phyloP scores from a whole-genome alignment of 164 flowering plant species.

The Cinnamomum chago region DNA sequence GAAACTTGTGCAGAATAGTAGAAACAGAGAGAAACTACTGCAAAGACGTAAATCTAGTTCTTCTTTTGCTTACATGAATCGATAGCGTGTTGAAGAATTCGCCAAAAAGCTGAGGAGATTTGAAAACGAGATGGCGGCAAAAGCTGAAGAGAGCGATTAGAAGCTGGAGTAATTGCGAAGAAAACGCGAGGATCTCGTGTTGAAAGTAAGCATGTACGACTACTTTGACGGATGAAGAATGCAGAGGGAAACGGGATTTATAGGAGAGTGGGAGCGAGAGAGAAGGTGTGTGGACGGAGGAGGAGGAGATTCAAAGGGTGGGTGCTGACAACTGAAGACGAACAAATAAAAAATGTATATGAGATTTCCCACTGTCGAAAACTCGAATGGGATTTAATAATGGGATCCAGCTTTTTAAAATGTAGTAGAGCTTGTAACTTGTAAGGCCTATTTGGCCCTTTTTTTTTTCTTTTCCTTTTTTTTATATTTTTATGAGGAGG shows the following conservation, averaged over 20 bases:
- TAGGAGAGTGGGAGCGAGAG: slow-evolving; percentile 1
- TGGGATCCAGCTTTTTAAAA: too few relatives aligned
- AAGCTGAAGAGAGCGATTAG: background rate
- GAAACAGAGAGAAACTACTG: background rate
- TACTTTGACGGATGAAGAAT: too few relatives aligned
- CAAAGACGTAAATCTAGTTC: background rate
- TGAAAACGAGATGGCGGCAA: background rate
- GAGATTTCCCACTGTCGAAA: background rate
- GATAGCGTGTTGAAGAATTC: background rate
- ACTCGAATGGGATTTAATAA: background rate
- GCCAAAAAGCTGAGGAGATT: background rate
- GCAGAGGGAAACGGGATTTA: background rate
- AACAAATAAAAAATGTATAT: slow-evolving; percentile 8
- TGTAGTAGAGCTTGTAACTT: too few relatives aligned
- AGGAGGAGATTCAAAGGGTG: slow-evolving; percentile 18
- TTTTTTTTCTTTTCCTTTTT: too few relatives aligned
- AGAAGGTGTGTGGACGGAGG: slow-evolving; percentile 13
- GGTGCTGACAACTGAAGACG: slow-evolving; percentile 16
- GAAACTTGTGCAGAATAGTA: background rate
- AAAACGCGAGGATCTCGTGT: background rate
- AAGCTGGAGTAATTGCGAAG: background rate
- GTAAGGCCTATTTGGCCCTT: too few relatives aligned
- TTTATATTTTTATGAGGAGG: too few relatives aligned
- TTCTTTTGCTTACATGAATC: background rate
- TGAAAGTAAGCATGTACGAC: background rate